These are phyloP conservation scores for Naematelia encephala DNA, from an alignment of 768 basidiomycete genomes.

Conservation along the genomic window DNA sequence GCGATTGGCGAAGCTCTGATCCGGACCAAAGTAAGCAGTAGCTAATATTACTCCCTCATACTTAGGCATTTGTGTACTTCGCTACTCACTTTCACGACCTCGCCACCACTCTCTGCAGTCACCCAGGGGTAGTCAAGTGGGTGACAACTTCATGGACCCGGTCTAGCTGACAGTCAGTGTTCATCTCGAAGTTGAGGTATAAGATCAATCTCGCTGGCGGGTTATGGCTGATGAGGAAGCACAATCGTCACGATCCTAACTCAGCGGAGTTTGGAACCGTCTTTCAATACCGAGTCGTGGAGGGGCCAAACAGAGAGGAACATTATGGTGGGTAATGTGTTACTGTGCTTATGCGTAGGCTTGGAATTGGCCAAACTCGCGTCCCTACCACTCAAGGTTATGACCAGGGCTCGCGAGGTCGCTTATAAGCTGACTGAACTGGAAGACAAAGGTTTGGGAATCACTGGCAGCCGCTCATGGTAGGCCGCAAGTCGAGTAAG, in stretches of 20 bases:
- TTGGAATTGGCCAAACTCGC: slow-evolving; percentile 84
- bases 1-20: slow-evolving; percentile 57
- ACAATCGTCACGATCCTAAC: slow-evolving; percentile 16
- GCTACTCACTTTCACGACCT: slow-evolving; percentile 90
- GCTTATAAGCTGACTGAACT: slow-evolving; percentile 61
- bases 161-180: slow-evolving; percentile 56
- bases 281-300: slow-evolving; percentile 48
- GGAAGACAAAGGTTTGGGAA: slow-evolving; percentile 57
- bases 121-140: slow-evolving; percentile 78
- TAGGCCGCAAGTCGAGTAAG: slow-evolving; percentile 8
- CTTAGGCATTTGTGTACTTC: slow-evolving; percentile 81
- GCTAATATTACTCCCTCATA: not conserved
- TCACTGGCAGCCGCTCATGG: slow-evolving; percentile 52
- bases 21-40: slow-evolving; percentile 60
- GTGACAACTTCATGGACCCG: slow-evolving; percentile 25
- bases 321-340: slow-evolving; percentile 46
- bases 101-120: slow-evolving; percentile 66
- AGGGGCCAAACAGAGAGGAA: slow-evolving; percentile 36
- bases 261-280: slow-evolving; percentile 33
- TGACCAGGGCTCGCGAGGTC: slow-evolving; percentile 63
- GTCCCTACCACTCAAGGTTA: slow-evolving; percentile 71
- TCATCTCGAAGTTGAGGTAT: slow-evolving; percentile 75
- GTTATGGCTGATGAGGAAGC: slow-evolving; percentile 9
- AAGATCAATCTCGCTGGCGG: slow-evolving; percentile 11
- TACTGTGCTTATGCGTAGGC: slow-evolving; percentile 55